Evolutionary conservation across 139 green algal genomes (phyloP), one percentile per base, ranked within the genome.

Genomic region (Zygnema cylindricum): DNA sequence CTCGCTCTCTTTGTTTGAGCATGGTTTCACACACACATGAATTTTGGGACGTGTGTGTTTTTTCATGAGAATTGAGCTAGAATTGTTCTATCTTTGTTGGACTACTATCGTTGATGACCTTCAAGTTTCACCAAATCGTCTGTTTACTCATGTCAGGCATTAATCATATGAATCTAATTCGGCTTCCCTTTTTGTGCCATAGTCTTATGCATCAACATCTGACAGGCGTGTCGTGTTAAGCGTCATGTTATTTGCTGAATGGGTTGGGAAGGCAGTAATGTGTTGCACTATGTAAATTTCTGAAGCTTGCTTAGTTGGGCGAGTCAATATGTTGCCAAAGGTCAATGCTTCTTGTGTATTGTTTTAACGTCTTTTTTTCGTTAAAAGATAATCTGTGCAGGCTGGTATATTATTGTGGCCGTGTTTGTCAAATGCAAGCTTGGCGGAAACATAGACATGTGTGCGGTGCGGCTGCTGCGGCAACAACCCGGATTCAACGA

Each of bases 371-470:
- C 16, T 7, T 79, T 11, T 7, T 41, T 16, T 38, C 11, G 42
- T 79, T 63, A 16, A 25, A 16, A 63, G 7, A 25, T 63, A 7
- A 7, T 16, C 16, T 41, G 3, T 54, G 41, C 83, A 88, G 83
- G 69, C 54, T 88, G 36, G 83, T 88, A 22, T 88, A 88, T 43
- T 88, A 88, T 38, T 88, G 83, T 69, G 42, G 83, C 83, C 38
- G 83, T 49, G 1, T 57, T 23, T 88, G 83, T 35, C 83, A 88
- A 54, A 88, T 88, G 83, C 69, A 82, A 54, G 83, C 83, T 36
- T 88, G 83, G 83, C 57, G 83, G 30, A 88, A 88, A 36, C 83
- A 88, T 38, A 73, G 83, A 23, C 83, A 88, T 77, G 83, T 88
- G 7, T 88, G 83, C 32, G 83, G 83, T 16, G 83, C 83, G 1